phyloP scores from a whole-genome alignment of 176 grass and related monocot genomes.

The Carex littledalei region DNA sequence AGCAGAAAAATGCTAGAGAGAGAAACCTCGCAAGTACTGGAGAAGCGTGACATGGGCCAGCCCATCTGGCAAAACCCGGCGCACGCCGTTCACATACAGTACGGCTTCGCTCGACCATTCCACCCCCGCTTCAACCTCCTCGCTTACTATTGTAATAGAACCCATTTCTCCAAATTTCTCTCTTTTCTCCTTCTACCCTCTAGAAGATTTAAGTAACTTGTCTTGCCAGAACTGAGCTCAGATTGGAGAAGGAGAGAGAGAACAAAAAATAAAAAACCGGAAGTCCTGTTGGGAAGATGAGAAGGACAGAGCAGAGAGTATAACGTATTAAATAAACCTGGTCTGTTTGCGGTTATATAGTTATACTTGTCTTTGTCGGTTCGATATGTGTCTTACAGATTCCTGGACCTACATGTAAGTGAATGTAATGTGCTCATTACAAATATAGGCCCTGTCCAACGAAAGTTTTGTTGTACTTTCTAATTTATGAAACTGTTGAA shows the following conservation, averaged over 20 bases:
- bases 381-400: background rate
- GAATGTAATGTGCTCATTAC: background rate
- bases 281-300: background rate
- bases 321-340: background rate
- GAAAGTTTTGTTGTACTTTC: background rate
- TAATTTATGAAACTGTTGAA: background rate
- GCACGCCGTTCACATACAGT: constrained; percentile 88
- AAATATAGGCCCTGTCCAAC: background rate
- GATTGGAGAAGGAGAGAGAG: background rate
- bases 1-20: background rate
- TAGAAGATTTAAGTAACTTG: background rate
- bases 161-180: constrained; percentile 42
- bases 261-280: background rate
- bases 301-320: background rate
- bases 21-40: constrained; percentile 78
- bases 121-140: constrained; percentile 27
- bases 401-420: background rate
- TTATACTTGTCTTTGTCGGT: background rate
- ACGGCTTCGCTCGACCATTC: constrained; percentile 77
- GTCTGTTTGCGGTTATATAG: background rate
- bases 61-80: constrained; percentile 73
- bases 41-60: constrained; percentile 89
- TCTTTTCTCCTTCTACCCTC: background rate
- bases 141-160: constrained; percentile 44
- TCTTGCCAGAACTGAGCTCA: background rate